A percentile compares a stretch with the other conserved stretches of the same genome.
These are phyloP conservation scores for Parathielavia appendiculata DNA, from an alignment of 495 filamentous ascomycete genomes.

Conservation along the genomic window DNA sequence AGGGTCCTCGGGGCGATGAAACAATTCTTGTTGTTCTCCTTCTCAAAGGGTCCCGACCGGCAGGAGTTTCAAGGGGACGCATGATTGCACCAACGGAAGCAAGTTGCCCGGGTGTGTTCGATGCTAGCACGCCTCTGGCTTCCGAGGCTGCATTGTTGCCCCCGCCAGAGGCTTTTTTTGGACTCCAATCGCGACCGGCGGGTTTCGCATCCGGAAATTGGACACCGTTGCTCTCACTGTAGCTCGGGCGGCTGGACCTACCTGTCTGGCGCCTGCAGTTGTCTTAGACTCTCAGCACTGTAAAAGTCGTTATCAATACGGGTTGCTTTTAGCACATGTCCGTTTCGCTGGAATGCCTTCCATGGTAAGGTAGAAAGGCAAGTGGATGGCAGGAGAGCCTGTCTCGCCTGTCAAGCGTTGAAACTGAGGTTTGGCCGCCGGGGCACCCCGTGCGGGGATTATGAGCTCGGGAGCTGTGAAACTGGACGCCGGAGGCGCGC, in stretches of 20 bases:
- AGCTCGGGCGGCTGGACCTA: background rate
- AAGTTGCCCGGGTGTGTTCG: background rate
- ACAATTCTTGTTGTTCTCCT: background rate
- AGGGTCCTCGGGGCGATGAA: background rate
- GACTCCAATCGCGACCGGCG: background rate
- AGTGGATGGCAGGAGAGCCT: too few species aligned
- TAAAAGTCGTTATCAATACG: background rate
- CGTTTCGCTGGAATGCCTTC: too few species aligned
- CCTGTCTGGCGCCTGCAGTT: too few species aligned
- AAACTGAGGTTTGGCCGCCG: constrained; percentile 14
- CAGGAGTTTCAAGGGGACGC: background rate
- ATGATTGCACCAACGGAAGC: constrained; percentile 13
- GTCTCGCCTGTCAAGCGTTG: constrained; percentile 1
- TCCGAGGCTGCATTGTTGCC: constrained; percentile 12
- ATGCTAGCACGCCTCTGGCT: constrained; percentile 6
- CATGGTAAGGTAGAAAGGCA: background rate
- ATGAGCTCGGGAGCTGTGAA: constrained; percentile 19
- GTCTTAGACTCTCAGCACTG: too few species aligned
- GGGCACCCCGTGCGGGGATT: constrained; percentile 12
- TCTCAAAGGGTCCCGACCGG: background rate
- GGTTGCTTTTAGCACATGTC: too few species aligned
- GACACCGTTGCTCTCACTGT: background rate
- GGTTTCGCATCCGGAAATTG: constrained; percentile 11
- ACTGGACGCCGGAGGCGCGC: constrained; percentile 10
- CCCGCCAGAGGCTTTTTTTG: background rate